phyloP scores from a whole-genome alignment of 495 filamentous ascomycete species.

The Glarea lozoyensis region DNA sequence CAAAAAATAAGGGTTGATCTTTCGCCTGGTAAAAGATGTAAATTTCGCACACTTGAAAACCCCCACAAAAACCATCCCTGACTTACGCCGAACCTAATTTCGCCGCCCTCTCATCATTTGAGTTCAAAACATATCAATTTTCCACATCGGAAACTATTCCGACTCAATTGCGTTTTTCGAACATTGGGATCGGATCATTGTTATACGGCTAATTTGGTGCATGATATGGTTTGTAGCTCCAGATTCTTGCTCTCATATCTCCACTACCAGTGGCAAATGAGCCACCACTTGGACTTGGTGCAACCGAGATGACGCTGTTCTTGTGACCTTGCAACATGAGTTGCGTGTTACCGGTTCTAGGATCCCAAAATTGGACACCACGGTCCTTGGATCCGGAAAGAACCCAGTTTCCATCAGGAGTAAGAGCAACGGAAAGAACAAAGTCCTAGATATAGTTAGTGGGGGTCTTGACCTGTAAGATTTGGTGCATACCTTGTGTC shows the following conservation, averaged over 20 bases:
- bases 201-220: too few relatives aligned
- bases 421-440: slow-evolving; percentile 80
- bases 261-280: slow-evolving; percentile 84
- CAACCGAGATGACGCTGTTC: slow-evolving; percentile 87
- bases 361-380: slow-evolving; percentile 91
- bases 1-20: too few relatives aligned
- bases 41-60: too few relatives aligned
- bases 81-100: too few relatives aligned
- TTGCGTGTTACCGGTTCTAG: slow-evolving; percentile 75
- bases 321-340: slow-evolving; percentile 92
- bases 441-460: slow-evolving; percentile 58
- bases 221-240: slow-evolving; percentile 58
- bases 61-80: too few relatives aligned
- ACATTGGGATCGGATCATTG: too few relatives aligned
- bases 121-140: too few relatives aligned
- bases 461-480: slow-evolving; percentile 9
- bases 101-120: too few relatives aligned
- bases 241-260: slow-evolving; percentile 86
- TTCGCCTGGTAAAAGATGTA: too few relatives aligned
- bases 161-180: too few relatives aligned
- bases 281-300: slow-evolving; percentile 70
- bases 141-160: too few relatives aligned
- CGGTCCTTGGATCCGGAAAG: slow-evolving; percentile 87
- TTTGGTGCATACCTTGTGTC: slow-evolving; percentile 63
- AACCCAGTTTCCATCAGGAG: slow-evolving; percentile 81